A percentile compares a stretch with the other conserved stretches of the same genome.
phyloP scores from a whole-genome alignment of 1,284 basidiomycete genomes.

The Cronartium quercuum region DNA sequence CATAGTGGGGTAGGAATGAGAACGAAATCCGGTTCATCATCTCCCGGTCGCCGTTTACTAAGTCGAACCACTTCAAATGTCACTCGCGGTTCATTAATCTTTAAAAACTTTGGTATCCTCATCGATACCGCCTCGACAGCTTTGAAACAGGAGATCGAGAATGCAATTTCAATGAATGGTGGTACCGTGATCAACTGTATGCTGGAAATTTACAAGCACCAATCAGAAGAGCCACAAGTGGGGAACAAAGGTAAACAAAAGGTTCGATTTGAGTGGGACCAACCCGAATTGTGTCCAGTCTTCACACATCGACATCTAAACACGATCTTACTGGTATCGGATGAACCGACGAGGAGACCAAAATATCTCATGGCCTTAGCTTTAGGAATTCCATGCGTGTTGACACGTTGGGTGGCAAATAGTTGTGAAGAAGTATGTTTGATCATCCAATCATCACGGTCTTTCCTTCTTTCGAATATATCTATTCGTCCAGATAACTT shows the following conservation, averaged over 20 bases:
- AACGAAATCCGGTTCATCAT: too few species aligned
- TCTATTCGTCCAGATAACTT: neutral
- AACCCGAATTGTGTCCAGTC: neutral
- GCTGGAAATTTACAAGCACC: constrained; percentile 3
- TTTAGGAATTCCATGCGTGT: constrained; percentile 76
- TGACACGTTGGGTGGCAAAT: constrained; percentile 56
- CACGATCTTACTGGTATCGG: constrained; percentile 64
- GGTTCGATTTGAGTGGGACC: neutral
- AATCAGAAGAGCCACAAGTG: neutral
- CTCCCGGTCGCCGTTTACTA: neutral
- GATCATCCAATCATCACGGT: constrained; percentile 43
- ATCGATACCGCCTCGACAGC: neutral
- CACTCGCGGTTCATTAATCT: neutral
- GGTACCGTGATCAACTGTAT: constrained; percentile 5
- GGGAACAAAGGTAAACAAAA: neutral
- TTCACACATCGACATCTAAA: constrained; percentile 49
- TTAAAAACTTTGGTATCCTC: constrained; percentile 12
- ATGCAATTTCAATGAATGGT: neutral
- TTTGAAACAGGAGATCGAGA: neutral
- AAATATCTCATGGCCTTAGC: constrained; percentile 76
- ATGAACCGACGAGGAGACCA: constrained; percentile 61
- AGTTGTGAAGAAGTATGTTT: constrained; percentile 47
- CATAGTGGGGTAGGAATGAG: constrained; percentile 27
- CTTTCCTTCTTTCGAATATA: neutral
- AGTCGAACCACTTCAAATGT: neutral